Evolutionary conservation across 2,329 filamentous ascomycete genomes (phyloP).

Genomic region (Ophiostoma sp.): DNA sequence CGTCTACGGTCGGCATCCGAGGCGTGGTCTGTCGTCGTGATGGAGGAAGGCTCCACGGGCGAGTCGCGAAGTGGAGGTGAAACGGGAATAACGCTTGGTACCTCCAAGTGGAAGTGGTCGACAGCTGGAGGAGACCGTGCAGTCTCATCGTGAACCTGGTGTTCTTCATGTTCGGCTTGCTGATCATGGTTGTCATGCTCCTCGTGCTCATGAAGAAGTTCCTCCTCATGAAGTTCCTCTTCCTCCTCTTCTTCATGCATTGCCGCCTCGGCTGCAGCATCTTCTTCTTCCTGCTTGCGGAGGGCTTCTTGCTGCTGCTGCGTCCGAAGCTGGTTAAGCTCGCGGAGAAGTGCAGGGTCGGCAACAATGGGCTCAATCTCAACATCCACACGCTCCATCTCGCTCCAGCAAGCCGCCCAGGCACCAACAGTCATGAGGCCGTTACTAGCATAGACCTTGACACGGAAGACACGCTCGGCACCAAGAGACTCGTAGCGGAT

Average conservation of each 20-base stretch:
- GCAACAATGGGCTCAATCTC: constrained; percentile 75
- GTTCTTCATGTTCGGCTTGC: not conserved
- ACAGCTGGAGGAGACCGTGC: not conserved
- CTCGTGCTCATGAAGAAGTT: not conserved
- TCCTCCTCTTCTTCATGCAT: constrained; percentile 35
- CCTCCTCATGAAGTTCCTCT: not conserved
- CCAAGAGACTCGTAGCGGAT: constrained; percentile 57
- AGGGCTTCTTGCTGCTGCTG: constrained; percentile 43
- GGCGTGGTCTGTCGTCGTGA: constrained; percentile 25
- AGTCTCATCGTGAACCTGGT: not conserved
- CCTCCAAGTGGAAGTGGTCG: constrained; percentile 18
- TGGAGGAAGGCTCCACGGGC: constrained; percentile 27
- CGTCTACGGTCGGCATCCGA: constrained; percentile 37
- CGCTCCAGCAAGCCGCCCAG: constrained; percentile 91
- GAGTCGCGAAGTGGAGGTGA: constrained; percentile 28
- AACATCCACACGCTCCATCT: constrained; percentile 98
- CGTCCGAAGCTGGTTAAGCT: constrained; percentile 48
- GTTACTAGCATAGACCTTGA: constrained; percentile 93
- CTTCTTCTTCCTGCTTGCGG: constrained; percentile 34
- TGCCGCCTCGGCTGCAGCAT: constrained; percentile 39
- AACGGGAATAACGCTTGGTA: constrained; percentile 25
- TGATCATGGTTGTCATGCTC: not conserved
- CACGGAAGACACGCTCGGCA: constrained; percentile 62
- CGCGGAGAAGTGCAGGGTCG: constrained; percentile 57
- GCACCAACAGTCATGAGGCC: constrained; percentile 89